A percentile compares a stretch with the other conserved stretches of the same genome.
These are phyloP conservation scores for Pseudofabraea citricarpa DNA, from an alignment of 2,329 filamentous ascomycete species.

Conservation along the genomic window DNA sequence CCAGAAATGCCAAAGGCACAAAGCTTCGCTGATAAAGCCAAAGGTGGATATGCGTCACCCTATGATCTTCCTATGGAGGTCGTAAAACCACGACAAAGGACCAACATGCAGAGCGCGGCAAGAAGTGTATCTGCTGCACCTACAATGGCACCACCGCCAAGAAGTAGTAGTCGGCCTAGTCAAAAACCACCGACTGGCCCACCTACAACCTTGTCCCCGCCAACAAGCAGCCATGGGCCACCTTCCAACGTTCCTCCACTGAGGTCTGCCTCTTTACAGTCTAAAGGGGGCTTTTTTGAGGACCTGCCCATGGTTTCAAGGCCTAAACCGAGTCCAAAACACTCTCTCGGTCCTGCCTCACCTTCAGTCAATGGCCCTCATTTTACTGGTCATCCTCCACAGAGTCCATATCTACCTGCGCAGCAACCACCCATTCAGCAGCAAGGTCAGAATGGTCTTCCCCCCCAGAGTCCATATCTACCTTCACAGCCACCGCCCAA, in stretches of 20 bases:
- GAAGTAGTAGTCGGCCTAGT: slow-evolving; percentile 22
- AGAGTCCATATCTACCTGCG: neutral
- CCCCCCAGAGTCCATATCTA: slow-evolving; percentile 15
- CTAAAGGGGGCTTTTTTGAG: slow-evolving; percentile 66
- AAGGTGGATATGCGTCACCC: slow-evolving; percentile 87
- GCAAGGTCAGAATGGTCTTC: slow-evolving; percentile 16
- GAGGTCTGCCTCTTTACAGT: slow-evolving; percentile 11
- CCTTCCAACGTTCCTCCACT: slow-evolving; percentile 2
- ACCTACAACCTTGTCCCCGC: slow-evolving; percentile 16
- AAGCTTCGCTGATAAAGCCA: slow-evolving; percentile 87
- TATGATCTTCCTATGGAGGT: slow-evolving; percentile 94
- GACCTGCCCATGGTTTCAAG: slow-evolving; percentile 63
- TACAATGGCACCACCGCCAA: slow-evolving; percentile 17
- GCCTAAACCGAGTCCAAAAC: slow-evolving; percentile 56
- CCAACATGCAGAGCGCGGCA: slow-evolving; percentile 43
- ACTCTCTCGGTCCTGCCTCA: slow-evolving; percentile 27
- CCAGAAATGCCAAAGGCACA: slow-evolving; percentile 57
- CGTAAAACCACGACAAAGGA: slow-evolving; percentile 62
- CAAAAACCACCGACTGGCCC: slow-evolving; percentile 15
- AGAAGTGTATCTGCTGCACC: slow-evolving; percentile 16
- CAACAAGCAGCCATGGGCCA: slow-evolving; percentile 11
- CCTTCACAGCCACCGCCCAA: slow-evolving; percentile 11
- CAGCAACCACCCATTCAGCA: neutral
- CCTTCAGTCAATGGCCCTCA: slow-evolving; percentile 10
- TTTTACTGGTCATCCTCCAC: no score